These are phyloP conservation scores for Candida nanaspora DNA, from an alignment of 805 yeast species.

Conservation along the genomic window DNA sequence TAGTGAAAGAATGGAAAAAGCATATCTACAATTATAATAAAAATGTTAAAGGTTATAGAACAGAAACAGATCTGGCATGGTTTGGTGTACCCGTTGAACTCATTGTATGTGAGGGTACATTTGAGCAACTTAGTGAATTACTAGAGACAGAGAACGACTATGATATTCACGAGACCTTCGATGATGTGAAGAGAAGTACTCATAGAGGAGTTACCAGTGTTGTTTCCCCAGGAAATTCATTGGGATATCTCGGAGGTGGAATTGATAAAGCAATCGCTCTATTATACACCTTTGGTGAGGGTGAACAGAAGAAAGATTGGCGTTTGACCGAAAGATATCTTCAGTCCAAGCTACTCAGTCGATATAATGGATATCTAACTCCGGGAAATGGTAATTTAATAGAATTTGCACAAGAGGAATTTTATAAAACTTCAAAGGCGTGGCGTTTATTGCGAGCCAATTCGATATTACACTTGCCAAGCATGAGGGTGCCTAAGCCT, in stretches of 20 bases:
- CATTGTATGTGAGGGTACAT: no score
- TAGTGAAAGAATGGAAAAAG: conserved; percentile 15
- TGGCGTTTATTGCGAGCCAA: conserved; percentile 22
- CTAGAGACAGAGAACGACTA: background rate
- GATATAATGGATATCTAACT: conserved; percentile 26
- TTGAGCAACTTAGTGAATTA: conserved; percentile 11
- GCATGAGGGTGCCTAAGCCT: conserved; percentile 31
- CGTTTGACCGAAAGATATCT: conserved; percentile 16
- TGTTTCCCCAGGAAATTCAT: conserved; percentile 46
- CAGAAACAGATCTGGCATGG: conserved; percentile 9
- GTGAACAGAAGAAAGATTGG: conserved; percentile 5
- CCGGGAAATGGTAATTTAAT: conserved; percentile 24
- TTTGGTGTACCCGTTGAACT: conserved; percentile 12
- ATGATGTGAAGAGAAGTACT: background rate
- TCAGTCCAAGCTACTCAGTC: conserved; percentile 7
- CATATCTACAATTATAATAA: conserved; percentile 8
- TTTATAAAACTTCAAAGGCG: conserved; percentile 19
- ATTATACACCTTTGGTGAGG: conserved; percentile 11
- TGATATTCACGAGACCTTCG: background rate
- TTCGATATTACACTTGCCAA: conserved; percentile 29
- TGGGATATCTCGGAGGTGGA: conserved; percentile 46
- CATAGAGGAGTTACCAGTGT: conserved; percentile 22
- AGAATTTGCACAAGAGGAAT: conserved; percentile 15
- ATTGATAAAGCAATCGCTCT: conserved; percentile 34
- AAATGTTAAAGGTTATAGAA: conserved; percentile 1